A percentile compares a stretch with the other conserved stretches of the same genome.
Evolutionary conservation across 2,329 filamentous ascomycete species (phyloP).

Genomic region (Ophiostoma triangulosporum): DNA sequence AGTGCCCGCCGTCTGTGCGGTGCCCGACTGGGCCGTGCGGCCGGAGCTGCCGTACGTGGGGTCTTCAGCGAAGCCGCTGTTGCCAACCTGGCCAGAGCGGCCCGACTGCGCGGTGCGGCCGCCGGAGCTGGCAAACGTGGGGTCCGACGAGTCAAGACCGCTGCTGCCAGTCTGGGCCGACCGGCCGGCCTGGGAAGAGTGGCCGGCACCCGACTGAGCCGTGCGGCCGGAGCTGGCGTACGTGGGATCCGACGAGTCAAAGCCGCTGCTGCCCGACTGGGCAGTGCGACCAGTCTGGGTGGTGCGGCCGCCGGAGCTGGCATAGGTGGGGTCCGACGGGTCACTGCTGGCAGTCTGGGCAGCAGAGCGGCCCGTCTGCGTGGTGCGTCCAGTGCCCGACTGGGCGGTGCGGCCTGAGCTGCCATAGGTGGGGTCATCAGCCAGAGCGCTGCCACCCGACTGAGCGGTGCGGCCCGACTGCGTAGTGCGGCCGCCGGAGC

Average conservation of each 20-base stretch:
- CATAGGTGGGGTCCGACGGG: slow-evolving; percentile 24
- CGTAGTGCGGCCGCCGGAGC: background rate
- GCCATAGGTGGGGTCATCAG: no score
- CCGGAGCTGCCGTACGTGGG: background rate
- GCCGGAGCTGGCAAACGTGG: slow-evolving; percentile 14
- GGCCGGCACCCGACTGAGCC: background rate
- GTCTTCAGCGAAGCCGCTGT: background rate
- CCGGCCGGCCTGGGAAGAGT: background rate
- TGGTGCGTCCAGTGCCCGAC: background rate
- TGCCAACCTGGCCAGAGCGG: background rate
- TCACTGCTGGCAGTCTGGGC: background rate
- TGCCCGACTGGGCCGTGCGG: no score
- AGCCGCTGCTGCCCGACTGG: background rate
- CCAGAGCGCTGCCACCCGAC: background rate
- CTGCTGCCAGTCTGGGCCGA: background rate
- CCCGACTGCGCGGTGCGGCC: background rate
- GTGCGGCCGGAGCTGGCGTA: background rate
- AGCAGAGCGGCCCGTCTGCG: slow-evolving; percentile 11
- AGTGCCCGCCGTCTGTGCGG: slow-evolving; percentile 3
- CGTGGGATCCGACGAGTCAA: slow-evolving; percentile 8
- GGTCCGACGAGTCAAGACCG: background rate
- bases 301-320: slow-evolving; percentile 19
- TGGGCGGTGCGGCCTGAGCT: no score
- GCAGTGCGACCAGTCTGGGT: background rate
- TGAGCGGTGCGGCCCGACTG: background rate